Conservation (phyloP, 2,329 filamentous ascomycete species). For the Helminthosporium solani region DNA sequence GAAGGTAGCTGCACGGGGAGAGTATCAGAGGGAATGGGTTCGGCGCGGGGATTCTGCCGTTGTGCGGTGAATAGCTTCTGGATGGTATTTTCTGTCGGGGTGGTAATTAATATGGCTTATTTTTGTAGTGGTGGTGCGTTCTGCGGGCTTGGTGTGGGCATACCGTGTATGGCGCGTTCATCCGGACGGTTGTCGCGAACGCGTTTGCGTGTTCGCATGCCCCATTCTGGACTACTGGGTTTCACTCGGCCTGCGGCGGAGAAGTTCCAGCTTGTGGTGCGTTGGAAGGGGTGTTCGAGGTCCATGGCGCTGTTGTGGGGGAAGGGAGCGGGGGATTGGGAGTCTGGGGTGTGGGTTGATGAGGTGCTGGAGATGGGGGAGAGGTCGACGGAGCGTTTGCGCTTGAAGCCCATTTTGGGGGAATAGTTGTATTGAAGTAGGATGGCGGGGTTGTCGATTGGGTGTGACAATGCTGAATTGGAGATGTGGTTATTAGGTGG, state of each 20-base stretch:
- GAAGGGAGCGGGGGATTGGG: slow-evolving; percentile 29
- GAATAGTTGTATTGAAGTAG: background rate
- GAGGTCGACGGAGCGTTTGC: slow-evolving; percentile 55
- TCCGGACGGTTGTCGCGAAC: slow-evolving; percentile 60
- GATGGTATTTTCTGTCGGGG: slow-evolving; percentile 49
- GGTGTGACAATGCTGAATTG: background rate
- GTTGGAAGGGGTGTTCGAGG: slow-evolving; percentile 17
- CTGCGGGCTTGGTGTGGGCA: no score
- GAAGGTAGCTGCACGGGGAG: slow-evolving; percentile 13
- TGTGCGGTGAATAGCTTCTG: slow-evolving; percentile 49
- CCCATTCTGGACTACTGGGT: slow-evolving; percentile 43
- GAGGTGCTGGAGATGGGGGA: slow-evolving; percentile 47
- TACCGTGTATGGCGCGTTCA: slow-evolving; percentile 58
- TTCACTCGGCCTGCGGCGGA: slow-evolving; percentile 27
- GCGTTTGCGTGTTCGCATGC: slow-evolving; percentile 60
- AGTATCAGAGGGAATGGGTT: slow-evolving; percentile 29
- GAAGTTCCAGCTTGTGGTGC: slow-evolving; percentile 27
- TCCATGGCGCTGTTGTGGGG: slow-evolving; percentile 28
- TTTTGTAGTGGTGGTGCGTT: no score
- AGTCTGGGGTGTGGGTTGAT: slow-evolving; percentile 31
- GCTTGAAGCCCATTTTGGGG: slow-evolving; percentile 56
- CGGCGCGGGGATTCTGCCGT: slow-evolving; percentile 29
- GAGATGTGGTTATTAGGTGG: background rate
- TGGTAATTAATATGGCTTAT: no score
- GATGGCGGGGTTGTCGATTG: slow-evolving; percentile 1